Evolutionary conservation across 108 stramenopile species (phyloP).

Genomic region (Pseudonitzschia multiseries): DNA sequence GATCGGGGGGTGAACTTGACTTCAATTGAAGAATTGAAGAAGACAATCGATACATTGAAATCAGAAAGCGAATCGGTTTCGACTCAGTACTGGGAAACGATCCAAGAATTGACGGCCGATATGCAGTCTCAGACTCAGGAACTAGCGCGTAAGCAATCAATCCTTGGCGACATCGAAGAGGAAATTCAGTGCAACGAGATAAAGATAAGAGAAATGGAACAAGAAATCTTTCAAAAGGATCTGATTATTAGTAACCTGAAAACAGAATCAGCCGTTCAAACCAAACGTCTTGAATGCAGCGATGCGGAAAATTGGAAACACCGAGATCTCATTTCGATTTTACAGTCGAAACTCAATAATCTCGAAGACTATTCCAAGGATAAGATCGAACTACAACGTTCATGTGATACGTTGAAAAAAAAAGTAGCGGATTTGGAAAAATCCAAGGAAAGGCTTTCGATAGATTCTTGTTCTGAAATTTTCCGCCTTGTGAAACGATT

Average conservation of each 20-base stretch:
- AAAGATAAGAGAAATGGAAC: slow-evolving; percentile 7
- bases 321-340: neutral
- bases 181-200: slow-evolving; percentile 9
- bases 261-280: neutral
- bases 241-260: neutral
- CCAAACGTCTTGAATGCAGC: neutral
- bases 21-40: neutral
- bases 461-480: slow-evolving; percentile 11
- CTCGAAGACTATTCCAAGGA: neutral
- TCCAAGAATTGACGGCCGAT: slow-evolving; percentile 10
- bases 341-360: neutral
- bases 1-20: neutral
- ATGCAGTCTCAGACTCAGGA: neutral
- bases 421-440: slow-evolving; percentile 1
- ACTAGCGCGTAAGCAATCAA: neutral
- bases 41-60: slow-evolving; percentile 2
- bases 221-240: neutral
- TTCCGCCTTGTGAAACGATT: slow-evolving; percentile 11
- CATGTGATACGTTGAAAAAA: neutral
- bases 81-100: slow-evolving; percentile 12
- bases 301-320: neutral
- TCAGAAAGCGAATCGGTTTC: slow-evolving; percentile 2
- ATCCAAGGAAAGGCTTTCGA: slow-evolving; percentile 5
- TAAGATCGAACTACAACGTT: neutral
- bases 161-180: neutral